Percentiles rank a stretch among this genome's conserved stretches.
These are phyloP conservation scores for Neopestalotiopsis rosae DNA, from an alignment of 2,329 filamentous ascomycete species.

Conservation along the genomic window DNA sequence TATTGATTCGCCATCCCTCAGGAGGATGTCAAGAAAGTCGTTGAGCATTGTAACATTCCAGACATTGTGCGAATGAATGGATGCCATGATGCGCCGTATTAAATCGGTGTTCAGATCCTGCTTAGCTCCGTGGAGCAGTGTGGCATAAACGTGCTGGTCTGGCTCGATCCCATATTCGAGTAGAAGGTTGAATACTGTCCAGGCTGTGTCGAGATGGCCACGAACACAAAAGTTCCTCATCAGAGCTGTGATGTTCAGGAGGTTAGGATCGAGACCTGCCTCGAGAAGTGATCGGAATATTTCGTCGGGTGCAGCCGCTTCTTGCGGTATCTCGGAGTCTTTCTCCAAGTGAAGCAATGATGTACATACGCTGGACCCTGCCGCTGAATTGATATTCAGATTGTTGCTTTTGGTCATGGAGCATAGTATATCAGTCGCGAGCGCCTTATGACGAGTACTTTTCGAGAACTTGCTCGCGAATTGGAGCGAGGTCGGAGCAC, in stretches of 20 bases:
- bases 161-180: conserved; percentile 63
- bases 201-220: conserved; percentile 66
- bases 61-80: conserved; percentile 53
- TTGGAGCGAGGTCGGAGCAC: conserved; percentile 50
- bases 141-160: conserved; percentile 70
- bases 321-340: conserved; percentile 40
- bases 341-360: conserved; percentile 55
- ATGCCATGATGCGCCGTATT: conserved; percentile 59
- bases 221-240: conserved; percentile 73
- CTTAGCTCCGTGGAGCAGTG: conserved; percentile 75
- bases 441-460: conserved; percentile 42
- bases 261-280: conserved; percentile 67
- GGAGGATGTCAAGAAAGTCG: conserved; percentile 59
- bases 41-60: conserved; percentile 54
- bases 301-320: conserved; percentile 53
- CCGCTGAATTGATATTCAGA: conserved; percentile 51
- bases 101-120: conserved; percentile 55
- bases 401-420: conserved; percentile 37
- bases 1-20: conserved; percentile 46
- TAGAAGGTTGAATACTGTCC: conserved; percentile 69
- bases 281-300: conserved; percentile 62
- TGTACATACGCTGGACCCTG: conserved; percentile 61
- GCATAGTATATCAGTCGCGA: conserved; percentile 51
- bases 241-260: conserved; percentile 68
- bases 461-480: conserved; percentile 53